Evolutionary conservation across 2,329 filamentous ascomycete species (phyloP).

Genomic region (Microcyclosporella mali): DNA sequence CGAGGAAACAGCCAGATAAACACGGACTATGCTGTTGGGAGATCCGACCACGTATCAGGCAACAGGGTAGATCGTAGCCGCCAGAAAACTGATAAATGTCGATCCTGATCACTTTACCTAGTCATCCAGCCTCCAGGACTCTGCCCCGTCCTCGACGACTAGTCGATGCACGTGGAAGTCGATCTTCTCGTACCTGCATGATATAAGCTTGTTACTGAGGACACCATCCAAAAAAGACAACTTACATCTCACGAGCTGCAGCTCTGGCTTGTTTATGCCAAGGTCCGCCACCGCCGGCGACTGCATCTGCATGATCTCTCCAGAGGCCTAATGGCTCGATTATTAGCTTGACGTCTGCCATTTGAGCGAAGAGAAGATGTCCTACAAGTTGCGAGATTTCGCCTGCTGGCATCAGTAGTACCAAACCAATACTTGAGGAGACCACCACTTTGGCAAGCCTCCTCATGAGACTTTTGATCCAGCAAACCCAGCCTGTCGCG

Average conservation of each 20-base stretch:
- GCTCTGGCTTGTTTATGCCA: slow-evolving; percentile 51
- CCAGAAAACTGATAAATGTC: too few species aligned
- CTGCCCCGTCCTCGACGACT: slow-evolving; percentile 59
- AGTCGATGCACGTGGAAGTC: slow-evolving; percentile 42
- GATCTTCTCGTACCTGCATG: slow-evolving; percentile 35
- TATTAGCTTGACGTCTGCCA: background rate
- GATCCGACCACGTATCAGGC: too few species aligned
- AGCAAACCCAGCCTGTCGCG: slow-evolving; percentile 63
- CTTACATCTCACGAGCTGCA: slow-evolving; percentile 41
- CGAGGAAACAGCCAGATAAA: too few species aligned
- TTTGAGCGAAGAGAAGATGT: background rate
- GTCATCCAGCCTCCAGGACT: slow-evolving; percentile 46
- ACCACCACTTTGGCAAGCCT: slow-evolving; percentile 72
- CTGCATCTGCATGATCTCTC: slow-evolving; percentile 54
- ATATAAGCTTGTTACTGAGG: background rate
- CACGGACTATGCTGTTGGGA: too few species aligned
- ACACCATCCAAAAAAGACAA: background rate
- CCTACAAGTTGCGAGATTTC: slow-evolving; percentile 70
- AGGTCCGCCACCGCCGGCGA: slow-evolving; percentile 53
- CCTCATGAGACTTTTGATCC: slow-evolving; percentile 71
- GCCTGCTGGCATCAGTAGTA: slow-evolving; percentile 58
- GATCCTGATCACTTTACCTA: too few species aligned
- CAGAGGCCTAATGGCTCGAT: slow-evolving; percentile 55
- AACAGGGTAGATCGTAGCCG: too few species aligned
- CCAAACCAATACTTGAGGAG: slow-evolving; percentile 95